Evolutionary conservation across 1,284 basidiomycete genomes (phyloP).

Genomic region (Xerocomus nothofagi): DNA sequence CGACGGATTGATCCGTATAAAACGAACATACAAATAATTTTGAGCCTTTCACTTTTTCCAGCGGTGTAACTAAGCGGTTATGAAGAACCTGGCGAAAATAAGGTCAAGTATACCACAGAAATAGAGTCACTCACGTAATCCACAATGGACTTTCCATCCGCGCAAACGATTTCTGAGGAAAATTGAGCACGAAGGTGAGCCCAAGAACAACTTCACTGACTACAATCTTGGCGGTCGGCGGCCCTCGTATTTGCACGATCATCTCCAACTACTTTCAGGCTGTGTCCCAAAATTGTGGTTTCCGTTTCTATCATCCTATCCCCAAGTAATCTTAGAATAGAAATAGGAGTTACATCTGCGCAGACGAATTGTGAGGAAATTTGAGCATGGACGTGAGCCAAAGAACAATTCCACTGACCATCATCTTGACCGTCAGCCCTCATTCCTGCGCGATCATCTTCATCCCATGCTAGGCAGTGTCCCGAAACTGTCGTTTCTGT

Average conservation of each 20-base stretch:
- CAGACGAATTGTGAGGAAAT: no score
- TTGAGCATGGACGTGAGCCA: no score
- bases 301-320: background rate
- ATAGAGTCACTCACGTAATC: constrained; percentile 19
- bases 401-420: constrained; percentile 26
- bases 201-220: constrained; percentile 21
- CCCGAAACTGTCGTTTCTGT: constrained; percentile 29
- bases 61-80: constrained; percentile 18
- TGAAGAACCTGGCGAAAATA: constrained; percentile 21
- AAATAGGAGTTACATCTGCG: constrained; percentile 42
- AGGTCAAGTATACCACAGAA: background rate
- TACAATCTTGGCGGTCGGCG: constrained; percentile 38
- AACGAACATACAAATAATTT: constrained; percentile 21
- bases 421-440: constrained; percentile 38
- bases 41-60: constrained; percentile 20
- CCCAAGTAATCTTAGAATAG: constrained; percentile 32
- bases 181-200: background rate
- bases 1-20: background rate
- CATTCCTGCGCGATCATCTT: constrained; percentile 16
- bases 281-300: constrained; percentile 35
- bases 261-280: constrained; percentile 24
- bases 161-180: constrained; percentile 23
- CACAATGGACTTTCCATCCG: constrained; percentile 23
- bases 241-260: constrained; percentile 27
- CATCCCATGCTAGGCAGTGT: constrained; percentile 32